These are phyloP conservation scores for Aspergillus sp. DNA, from an alignment of 2,329 filamentous ascomycete species.

Conservation along the genomic window DNA sequence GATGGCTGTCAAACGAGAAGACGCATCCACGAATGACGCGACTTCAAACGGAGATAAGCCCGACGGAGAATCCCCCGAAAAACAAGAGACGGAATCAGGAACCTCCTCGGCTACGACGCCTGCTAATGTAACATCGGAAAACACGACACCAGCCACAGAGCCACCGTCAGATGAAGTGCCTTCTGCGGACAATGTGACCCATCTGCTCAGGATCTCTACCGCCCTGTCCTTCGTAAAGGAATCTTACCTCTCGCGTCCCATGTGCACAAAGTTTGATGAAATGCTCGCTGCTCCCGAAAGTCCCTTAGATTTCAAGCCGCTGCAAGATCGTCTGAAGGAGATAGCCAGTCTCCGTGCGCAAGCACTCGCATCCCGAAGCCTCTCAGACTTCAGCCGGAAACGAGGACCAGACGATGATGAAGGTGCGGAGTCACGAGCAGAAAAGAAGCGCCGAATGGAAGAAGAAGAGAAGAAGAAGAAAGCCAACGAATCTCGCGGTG, in stretches of 20 bases:
- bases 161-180: constrained; percentile 23
- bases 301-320: constrained; percentile 62
- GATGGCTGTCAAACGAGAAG: constrained; percentile 60
- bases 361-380: constrained; percentile 62
- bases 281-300: constrained; percentile 33
- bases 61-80: constrained; percentile 18
- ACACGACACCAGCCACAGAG: constrained; percentile 35
- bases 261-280: constrained; percentile 35
- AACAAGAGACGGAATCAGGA: constrained; percentile 26
- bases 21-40: constrained; percentile 27
- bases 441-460: constrained; percentile 81
- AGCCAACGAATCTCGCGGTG: constrained; percentile 65
- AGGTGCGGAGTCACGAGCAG: constrained; percentile 49
- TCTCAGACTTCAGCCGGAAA: constrained; percentile 42
- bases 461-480: constrained; percentile 87
- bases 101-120: constrained; percentile 31
- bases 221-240: constrained; percentile 47
- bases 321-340: constrained; percentile 65
- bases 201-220: constrained; percentile 46
- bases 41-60: constrained; percentile 21
- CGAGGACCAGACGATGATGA: constrained; percentile 40
- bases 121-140: constrained; percentile 32
- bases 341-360: constrained; percentile 66
- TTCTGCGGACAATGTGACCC: constrained; percentile 31
- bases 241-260: constrained; percentile 41